Conservation (phyloP, 176 grass and related monocot genomes). For the Eleusine indica region DNA sequence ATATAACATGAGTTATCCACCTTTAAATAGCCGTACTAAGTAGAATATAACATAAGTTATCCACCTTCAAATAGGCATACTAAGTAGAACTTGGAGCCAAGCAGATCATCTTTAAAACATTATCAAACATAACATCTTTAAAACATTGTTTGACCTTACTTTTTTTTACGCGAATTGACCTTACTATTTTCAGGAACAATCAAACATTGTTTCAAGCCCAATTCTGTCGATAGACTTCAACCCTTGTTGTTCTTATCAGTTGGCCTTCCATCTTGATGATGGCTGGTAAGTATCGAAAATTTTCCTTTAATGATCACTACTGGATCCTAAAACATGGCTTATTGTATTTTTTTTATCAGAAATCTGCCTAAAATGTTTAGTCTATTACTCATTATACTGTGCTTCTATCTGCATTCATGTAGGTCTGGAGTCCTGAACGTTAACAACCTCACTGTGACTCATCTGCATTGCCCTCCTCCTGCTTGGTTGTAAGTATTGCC, state of each 20-base stretch:
- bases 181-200: constrained; percentile 73
- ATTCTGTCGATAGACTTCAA: constrained; percentile 80
- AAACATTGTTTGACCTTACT: background rate
- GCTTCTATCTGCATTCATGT: constrained; percentile 28
- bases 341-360: constrained; percentile 29
- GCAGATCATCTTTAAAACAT: constrained; percentile 6
- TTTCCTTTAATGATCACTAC: constrained; percentile 31
- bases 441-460: constrained; percentile 68
- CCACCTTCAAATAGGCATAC: background rate
- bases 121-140: background rate
- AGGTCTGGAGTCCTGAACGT: constrained; percentile 93
- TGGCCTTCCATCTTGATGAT: constrained; percentile 93
- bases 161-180: constrained; percentile 29
- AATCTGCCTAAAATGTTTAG: constrained; percentile 12
- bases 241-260: constrained; percentile 73
- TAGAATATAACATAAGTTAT: background rate
- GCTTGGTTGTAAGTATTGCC: constrained; percentile 83
- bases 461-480: constrained; percentile 93
- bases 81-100: background rate
- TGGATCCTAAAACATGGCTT: background rate
- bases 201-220: constrained; percentile 77
- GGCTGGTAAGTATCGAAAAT: constrained; percentile 63
- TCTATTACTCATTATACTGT: background rate
- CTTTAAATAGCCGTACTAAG: constrained; percentile 1
- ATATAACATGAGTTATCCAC: background rate